phyloP scores from a whole-genome alignment of 2,329 filamentous ascomycete species.

The Periconia macrospinosa region DNA sequence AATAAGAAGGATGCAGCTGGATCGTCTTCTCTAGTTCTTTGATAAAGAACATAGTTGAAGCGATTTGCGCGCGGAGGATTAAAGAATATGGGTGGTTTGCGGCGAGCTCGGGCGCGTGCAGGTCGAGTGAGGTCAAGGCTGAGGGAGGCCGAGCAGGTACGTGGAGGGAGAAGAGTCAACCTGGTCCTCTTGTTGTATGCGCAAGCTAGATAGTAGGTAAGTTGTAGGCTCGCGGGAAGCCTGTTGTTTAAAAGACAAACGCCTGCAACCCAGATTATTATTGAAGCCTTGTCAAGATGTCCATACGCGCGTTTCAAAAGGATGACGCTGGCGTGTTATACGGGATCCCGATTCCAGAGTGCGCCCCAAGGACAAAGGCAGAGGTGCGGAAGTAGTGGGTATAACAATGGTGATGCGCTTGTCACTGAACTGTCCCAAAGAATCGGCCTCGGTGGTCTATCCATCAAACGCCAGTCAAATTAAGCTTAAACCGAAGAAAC shows the following conservation, averaged over 20 bases:
- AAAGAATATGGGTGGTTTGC: not conserved
- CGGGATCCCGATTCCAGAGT: slow-evolving; percentile 6
- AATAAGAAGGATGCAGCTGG: slow-evolving; percentile 94
- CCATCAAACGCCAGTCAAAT: not conserved
- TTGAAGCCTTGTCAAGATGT: slow-evolving; percentile 20
- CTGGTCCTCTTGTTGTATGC: not conserved
- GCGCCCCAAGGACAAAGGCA: slow-evolving; percentile 6
- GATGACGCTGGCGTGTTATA: slow-evolving; percentile 12
- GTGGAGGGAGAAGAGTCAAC: not conserved
- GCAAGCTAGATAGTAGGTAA: not conserved
- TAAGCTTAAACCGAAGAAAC: not conserved
- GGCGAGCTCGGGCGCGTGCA: not conserved
- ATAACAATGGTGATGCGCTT: not conserved
- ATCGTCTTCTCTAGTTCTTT: slow-evolving; percentile 95
- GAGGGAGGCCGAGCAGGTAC: not conserved
- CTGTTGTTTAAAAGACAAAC: slow-evolving; percentile 19
- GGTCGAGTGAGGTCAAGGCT: not conserved
- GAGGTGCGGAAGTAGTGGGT: not conserved
- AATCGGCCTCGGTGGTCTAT: not conserved
- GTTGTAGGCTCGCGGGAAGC: slow-evolving; percentile 16
- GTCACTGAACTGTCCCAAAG: not conserved
- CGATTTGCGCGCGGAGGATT: not conserved
- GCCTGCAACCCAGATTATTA: slow-evolving; percentile 26
- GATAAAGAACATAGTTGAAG: slow-evolving; percentile 84
- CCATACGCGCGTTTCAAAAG: slow-evolving; percentile 28